Evolutionary conservation across 306 rosid genomes (phyloP).

Genomic region (Glycine latifolia): DNA sequence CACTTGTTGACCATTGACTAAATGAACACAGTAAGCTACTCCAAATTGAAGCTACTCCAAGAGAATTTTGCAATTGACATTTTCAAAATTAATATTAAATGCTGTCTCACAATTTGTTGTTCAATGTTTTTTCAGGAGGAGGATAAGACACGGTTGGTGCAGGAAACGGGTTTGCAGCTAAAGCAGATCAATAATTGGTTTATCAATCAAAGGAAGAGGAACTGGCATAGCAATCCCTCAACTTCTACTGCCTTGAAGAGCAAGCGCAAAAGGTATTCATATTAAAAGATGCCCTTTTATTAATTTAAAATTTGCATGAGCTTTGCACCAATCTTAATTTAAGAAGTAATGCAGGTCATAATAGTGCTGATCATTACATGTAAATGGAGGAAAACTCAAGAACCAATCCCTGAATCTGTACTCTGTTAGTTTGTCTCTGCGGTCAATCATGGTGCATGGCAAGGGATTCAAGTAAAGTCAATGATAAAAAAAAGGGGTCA

Average conservation of each 20-base stretch:
- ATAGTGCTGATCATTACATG: constrained; percentile 54
- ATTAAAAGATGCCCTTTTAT: constrained; percentile 5
- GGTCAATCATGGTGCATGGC: constrained; percentile 39
- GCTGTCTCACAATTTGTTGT: neutral
- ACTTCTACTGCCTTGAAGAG: constrained; percentile 89
- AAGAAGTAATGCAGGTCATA: constrained; percentile 86
- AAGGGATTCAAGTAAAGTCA: constrained; percentile 45
- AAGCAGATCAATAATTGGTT: constrained; percentile 99
- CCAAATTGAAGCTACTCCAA: neutral
- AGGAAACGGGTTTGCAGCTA: constrained; percentile 91
- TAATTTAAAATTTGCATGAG: constrained; percentile 29
- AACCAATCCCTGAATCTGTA: constrained; percentile 16
- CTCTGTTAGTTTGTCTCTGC: constrained; percentile 35
- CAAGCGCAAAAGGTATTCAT: constrained; percentile 90
- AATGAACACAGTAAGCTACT: neutral
- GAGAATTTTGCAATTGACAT: neutral
- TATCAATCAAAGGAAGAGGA: constrained; percentile 97
- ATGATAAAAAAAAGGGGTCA: constrained; percentile 23
- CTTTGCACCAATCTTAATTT: constrained; percentile 61
- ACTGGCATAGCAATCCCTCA: constrained; percentile 98
- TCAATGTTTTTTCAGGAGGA: constrained; percentile 72
- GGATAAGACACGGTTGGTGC: constrained; percentile 95
- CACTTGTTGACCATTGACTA: constrained; percentile 1
- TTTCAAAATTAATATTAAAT: constrained; percentile 7
- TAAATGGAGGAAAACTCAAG: constrained; percentile 48